Base-by-base conservation (phyloP, 2,329 filamentous ascomycete species). In the Scolecobasidium constrictum region DNA sequence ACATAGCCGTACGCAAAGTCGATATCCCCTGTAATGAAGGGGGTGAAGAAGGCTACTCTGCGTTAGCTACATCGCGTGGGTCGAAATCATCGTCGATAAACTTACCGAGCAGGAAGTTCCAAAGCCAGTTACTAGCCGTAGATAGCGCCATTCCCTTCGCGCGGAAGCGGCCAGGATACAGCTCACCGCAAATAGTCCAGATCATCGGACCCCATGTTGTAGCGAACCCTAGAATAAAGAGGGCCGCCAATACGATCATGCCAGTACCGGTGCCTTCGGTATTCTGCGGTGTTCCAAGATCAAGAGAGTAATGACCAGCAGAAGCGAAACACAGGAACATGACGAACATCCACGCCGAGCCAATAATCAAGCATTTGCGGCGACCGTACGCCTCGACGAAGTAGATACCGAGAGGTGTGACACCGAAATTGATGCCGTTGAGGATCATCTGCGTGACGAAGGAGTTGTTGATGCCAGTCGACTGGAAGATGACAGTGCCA, bases 1-100 rank as follows among this genome's bases (percentile, higher is more conserved):
- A 88, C 77, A 49, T 86, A 84, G 2, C 83, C 83, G 52, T 84
- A 85, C 2, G 70, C 70, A 60, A 81, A 87, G 50, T 81, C 74
- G 42, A 87, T 87, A 3, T 73, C 73, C 0, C 68, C 64, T 0
- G 78, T 83, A 55, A 88, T 87, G 61, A 86, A 87, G 0, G 83
- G 81, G 0, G 84, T 86, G 66, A 86, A 86, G 66, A 88, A 88
- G 0, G 75, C 61, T 44, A 23, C 11, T 9, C 9, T 5, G 11
- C 16, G 19, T 38, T 38, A 38, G 36, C 11, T 18, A 11, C 7
- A 22, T 11, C 9, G 17, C 9, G 5, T 9, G 5, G 18, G 9
- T 9, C 19, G 36, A 38, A 22, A 38, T 19, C 18, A 16, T 18
- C 36, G 18, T 31, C 9, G n/a, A 9, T 31, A 9, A 31, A 31